Evolutionary conservation across 108 stramenopile genomes (phyloP).

Genomic region (Cyclotella baltica): DNA sequence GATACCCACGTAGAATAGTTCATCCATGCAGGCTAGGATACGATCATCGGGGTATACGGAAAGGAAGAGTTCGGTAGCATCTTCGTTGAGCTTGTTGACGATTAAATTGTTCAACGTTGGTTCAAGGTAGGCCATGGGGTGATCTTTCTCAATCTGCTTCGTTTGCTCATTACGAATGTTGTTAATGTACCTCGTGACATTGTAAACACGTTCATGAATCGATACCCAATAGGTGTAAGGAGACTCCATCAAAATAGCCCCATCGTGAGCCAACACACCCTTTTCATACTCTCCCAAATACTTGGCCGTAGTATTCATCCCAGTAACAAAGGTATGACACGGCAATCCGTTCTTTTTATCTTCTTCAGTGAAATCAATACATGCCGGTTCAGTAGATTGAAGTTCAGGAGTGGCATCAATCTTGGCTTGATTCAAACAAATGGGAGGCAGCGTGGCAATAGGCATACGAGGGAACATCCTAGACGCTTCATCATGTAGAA

Average conservation of each 20-base stretch:
- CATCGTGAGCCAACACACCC: constrained; percentile 54
- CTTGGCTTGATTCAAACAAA: constrained; percentile 52
- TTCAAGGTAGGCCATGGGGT: constrained; percentile 57
- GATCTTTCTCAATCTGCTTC: constrained; percentile 56
- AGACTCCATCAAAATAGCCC: constrained; percentile 28
- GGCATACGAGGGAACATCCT: constrained; percentile 59
- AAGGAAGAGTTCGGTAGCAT: constrained; percentile 57
- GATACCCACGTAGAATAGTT: constrained; percentile 48
- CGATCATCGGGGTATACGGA: constrained; percentile 49
- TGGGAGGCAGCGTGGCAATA: constrained; percentile 40
- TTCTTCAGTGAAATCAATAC: constrained; percentile 41
- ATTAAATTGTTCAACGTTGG: constrained; percentile 54
- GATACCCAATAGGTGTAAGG: constrained; percentile 55
- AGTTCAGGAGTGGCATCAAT: constrained; percentile 35
- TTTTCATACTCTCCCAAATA: constrained; percentile 58
- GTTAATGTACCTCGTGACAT: constrained; percentile 61
- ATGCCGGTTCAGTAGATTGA: constrained; percentile 22
- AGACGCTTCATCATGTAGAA: constrained; percentile 55
- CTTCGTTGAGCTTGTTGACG: constrained; percentile 65
- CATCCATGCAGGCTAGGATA: constrained; percentile 45
- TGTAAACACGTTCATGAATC: constrained; percentile 60
- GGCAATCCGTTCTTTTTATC: constrained; percentile 54
- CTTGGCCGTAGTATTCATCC: constrained; percentile 47
- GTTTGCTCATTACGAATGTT: constrained; percentile 58
- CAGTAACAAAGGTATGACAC: constrained; percentile 53